Conservation (phyloP, 148 eudicot genomes). For the Chenopodium berlandieri region DNA sequence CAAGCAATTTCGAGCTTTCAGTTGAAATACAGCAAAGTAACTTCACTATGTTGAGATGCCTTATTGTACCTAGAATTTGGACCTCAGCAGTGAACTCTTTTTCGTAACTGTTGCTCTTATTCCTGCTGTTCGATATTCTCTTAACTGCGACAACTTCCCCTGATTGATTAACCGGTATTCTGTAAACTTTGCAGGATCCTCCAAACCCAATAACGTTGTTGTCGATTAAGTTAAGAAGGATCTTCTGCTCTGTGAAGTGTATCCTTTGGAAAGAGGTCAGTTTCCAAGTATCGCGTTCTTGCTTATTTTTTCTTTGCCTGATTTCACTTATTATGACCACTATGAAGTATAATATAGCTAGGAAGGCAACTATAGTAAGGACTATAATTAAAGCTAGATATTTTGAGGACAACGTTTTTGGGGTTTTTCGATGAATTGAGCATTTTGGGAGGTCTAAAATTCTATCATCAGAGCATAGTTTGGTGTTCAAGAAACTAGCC, state of each 20-base stretch:
- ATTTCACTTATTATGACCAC: slow-evolving; percentile 31
- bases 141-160: slow-evolving; percentile 54
- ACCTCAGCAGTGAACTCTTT: slow-evolving; percentile 70
- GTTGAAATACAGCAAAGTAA: slow-evolving; percentile 70
- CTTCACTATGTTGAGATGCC: slow-evolving; percentile 73
- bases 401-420: slow-evolving; percentile 27
- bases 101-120: slow-evolving; percentile 38
- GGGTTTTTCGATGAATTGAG: slow-evolving; percentile 12
- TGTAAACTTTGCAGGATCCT: slow-evolving; percentile 64
- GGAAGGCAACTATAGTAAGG: slow-evolving; percentile 30
- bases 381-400: slow-evolving; percentile 42
- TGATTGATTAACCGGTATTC: slow-evolving; percentile 31
- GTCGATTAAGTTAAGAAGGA: slow-evolving; percentile 47
- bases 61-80: slow-evolving; percentile 52
- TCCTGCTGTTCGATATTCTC: slow-evolving; percentile 45
- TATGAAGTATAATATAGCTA: slow-evolving; percentile 32
- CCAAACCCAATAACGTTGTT: slow-evolving; percentile 61
- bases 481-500: slow-evolving; percentile 51
- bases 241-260: slow-evolving; percentile 51
- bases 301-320: slow-evolving; percentile 29
- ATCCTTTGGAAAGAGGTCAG: slow-evolving; percentile 57
- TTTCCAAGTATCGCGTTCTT: slow-evolving; percentile 43
- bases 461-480: slow-evolving; percentile 43
- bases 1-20: slow-evolving; percentile 55
- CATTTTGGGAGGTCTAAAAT: slow-evolving; percentile 46